A percentile compares a stretch with the other conserved stretches of the same genome.
These are phyloP conservation scores for Phyllosticta citribraziliensis DNA, from an alignment of 2,329 filamentous ascomycete genomes.

Conservation along the genomic window DNA sequence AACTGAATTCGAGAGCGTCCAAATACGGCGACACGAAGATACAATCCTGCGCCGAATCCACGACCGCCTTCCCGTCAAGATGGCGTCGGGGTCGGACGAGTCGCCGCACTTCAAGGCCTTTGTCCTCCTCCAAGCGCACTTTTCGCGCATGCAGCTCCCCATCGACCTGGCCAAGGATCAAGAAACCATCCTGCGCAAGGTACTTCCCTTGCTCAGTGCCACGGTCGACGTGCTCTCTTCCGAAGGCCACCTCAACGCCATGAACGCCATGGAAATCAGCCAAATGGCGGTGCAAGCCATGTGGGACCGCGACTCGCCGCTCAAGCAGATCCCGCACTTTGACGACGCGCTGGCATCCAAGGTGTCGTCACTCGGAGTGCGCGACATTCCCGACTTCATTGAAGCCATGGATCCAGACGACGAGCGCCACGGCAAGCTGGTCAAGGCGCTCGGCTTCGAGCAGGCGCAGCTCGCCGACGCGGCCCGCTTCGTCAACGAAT, in stretches of 20 bases:
- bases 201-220: conserved; percentile 79
- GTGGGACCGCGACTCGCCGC: conserved; percentile 95
- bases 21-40: conserved; percentile 89
- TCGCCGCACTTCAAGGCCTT: conserved; percentile 99
- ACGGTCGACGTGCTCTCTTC: conserved; percentile 92
- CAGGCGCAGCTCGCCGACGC: conserved; percentile 78
- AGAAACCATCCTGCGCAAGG: conserved; percentile 73
- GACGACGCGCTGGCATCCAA: conserved; percentile 71
- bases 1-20: conserved; percentile 90
- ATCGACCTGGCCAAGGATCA: conserved; percentile 95
- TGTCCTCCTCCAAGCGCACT: conserved; percentile 93
- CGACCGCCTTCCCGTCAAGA: conserved; percentile 89
- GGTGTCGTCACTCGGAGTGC: conserved; percentile 71
- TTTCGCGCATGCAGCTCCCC: conserved; percentile 91
- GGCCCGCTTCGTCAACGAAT: conserved; percentile 91
- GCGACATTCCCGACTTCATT: conserved; percentile 96
- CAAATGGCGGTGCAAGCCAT: conserved; percentile 99
- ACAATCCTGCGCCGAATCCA: conserved; percentile 83
- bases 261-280: conserved; percentile 98
- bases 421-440: conserved; percentile 60
- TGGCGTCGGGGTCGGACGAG: conserved; percentile 75
- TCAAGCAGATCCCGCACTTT: conserved; percentile 98
- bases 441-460: conserved; percentile 68
- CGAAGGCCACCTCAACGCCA: conserved; percentile 91
- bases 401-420: conserved; percentile 96